Base-by-base conservation (phyloP, 805 yeast species). In the Metschnikowia baotianmanensis region DNA sequence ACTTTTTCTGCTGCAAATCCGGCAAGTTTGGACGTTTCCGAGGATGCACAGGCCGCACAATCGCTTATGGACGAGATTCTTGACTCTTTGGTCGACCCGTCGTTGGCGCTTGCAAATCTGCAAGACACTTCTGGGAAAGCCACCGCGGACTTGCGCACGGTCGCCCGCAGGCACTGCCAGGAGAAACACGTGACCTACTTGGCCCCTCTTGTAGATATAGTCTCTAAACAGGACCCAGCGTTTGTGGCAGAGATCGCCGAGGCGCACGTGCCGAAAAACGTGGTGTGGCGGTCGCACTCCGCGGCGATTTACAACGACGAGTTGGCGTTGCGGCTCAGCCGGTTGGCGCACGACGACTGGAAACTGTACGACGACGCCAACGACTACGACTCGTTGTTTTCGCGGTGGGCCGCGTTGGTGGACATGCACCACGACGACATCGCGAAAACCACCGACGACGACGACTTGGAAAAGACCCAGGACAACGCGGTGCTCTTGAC, bases 401-500 rank as follows among this genome's bases (percentile, higher is more conserved):
- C 74, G 7, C 77, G 76, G 24, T 87, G 95, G 90, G 80, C 80
- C 39, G 84, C 82, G 35, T 78, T 86, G 1, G 69, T 81, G 42
- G 82, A 76, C 26, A 60, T 74, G 23, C 91, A 86, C 52, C 67
- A 67, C 38, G 65, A 65, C 12, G 81, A 77, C 51, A 69, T 83
- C 50, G 74, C 72, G 6, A 74, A 78, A 46, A 64, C 59, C 35
- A 57, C 58, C 16, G 75, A 71, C 38, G 74, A 66, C 12, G 75
- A 72, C 34, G 83, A 76, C 40, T 76, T 72, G 32, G 80, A 77
- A 36, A 77, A 73, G 39, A 77, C 76, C 34, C 88, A 87, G 59
- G 78, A 82, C 50, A 76, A 82, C 45, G 86, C 89, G 55, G 80
- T 91, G 48, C 62, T 89, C 31, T 66, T 79, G 42, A 85, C 96